Evolutionary conservation across 305 asterid genomes (phyloP), one percentile per base, ranked within the genome.

Genomic region (Plantago lanceolata): DNA sequence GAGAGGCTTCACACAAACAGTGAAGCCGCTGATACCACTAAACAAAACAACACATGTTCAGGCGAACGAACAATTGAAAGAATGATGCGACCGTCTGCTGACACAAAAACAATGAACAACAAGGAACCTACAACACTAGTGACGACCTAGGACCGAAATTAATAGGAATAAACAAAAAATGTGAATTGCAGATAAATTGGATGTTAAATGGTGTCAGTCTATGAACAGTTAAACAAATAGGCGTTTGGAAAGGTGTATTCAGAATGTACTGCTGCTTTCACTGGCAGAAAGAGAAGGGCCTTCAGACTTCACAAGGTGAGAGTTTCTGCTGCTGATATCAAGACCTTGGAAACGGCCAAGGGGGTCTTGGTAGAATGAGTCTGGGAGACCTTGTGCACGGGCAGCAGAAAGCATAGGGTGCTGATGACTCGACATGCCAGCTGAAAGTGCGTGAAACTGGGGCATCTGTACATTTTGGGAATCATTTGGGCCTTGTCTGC

Each of bases 321-420:
- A 66, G 51, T 76, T 70, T 37, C 88, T 72, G 77, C 12, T 63
- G n/a, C 88, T 78, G 59, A 90, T 90, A 51, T 82, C 94, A 2
- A 90, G 96, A 35, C 96, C 96, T 72, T 87, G 94, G 50, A 90
- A 87, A 47, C 80, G 87, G n/a, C 93, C 84, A 0, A 89, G 89
- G 20, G 95, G 85, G 55, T 86, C 95, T 63, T 81, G 90, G 70
- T 85, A 81, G 76, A 66, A 61, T n/a, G 81, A 65, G 45, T 79
- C 79, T 1, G 78, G 59, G 67, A 73, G 45, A 9, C 45, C 45
- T 3, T 40, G 45, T 40, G 15, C 45, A 40, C 45, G 45, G 11
- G 15, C 13, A 40, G 45, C 45, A 40, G 45, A 40, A 40, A 9
- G 67, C 78, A 83, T 70, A 48, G 73, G 68, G 66, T 71, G 74